Conservation (phyloP, 306 rosid species). For the Purshia tridentata region DNA sequence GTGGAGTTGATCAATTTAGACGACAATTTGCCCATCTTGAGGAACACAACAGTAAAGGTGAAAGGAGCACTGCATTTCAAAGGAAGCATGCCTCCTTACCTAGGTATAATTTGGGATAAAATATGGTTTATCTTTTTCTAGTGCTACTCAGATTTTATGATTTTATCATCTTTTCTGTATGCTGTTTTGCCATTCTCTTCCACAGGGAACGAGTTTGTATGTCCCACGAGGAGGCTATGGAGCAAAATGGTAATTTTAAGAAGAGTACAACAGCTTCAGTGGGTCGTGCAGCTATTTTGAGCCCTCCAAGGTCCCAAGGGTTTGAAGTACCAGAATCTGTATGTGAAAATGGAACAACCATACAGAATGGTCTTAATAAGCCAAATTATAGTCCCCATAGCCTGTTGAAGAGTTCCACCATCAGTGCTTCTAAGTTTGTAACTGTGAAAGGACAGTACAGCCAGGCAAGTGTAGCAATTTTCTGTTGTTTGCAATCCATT, state of each 20-base stretch:
- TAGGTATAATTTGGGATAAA: constrained; percentile 33
- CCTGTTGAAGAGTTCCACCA: constrained; percentile 44
- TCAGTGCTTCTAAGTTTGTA: constrained; percentile 42
- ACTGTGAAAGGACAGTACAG: constrained; percentile 20
- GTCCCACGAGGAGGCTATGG: constrained; percentile 31
- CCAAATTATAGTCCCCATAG: constrained; percentile 28
- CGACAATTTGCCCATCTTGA: constrained; percentile 57
- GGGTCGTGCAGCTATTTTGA: constrained; percentile 38
- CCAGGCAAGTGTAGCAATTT: constrained; percentile 25
- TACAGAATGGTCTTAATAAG: constrained; percentile 34
- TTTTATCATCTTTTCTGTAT: neutral
- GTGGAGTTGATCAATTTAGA: constrained; percentile 65
- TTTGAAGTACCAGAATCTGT: constrained; percentile 20
- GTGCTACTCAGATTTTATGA: neutral
- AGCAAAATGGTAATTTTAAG: constrained; percentile 26
- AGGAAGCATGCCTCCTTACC: constrained; percentile 70
- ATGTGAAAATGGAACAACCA: constrained; percentile 24
- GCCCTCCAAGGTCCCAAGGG: constrained; percentile 39
- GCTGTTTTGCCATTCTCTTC: constrained; percentile 12
- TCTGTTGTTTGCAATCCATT: neutral
- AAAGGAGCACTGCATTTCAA: constrained; percentile 40
- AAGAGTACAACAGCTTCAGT: constrained; percentile 35
- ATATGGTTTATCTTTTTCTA: neutral
- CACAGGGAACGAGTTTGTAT: constrained; percentile 51
- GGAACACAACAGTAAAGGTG: constrained; percentile 42